phyloP scores from a whole-genome alignment of 2,329 filamentous ascomycete species.

The Nemania sp. region DNA sequence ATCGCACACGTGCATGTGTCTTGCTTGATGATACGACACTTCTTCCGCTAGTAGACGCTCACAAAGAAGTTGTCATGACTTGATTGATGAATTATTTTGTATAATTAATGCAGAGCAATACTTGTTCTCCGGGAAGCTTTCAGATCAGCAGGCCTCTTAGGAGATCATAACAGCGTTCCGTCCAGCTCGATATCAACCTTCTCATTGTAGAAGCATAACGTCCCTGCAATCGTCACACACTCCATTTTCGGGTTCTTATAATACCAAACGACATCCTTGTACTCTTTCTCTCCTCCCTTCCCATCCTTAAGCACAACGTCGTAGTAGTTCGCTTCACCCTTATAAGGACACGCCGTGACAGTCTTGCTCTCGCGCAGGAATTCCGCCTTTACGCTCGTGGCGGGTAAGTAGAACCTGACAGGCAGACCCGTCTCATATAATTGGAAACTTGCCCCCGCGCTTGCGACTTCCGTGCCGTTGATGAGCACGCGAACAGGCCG shows the following conservation, averaged over 20 bases:
- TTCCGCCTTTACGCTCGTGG: conserved; percentile 51
- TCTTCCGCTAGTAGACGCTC: too few relatives aligned
- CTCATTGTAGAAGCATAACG: conserved; percentile 69
- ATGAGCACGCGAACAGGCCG: conserved; percentile 53
- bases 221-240: conserved; percentile 56
- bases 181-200: conserved; percentile 66
- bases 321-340: conserved; percentile 67
- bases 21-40: too few relatives aligned
- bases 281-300: conserved; percentile 2
- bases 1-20: too few relatives aligned
- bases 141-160: too few relatives aligned
- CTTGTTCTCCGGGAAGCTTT: too few relatives aligned
- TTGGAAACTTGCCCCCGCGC: conserved; percentile 55
- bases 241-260: conserved; percentile 62
- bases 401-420: conserved; percentile 61
- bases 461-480: conserved; percentile 43
- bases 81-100: too few relatives aligned
- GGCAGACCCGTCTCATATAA: conserved; percentile 64
- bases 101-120: too few relatives aligned
- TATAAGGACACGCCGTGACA: conserved; percentile 66
- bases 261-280: conserved; percentile 63
- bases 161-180: conserved; percentile 48
- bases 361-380: conserved; percentile 54
- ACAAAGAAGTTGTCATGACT: too few relatives aligned
- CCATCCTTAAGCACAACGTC: conserved; percentile 47